phyloP scores from a whole-genome alignment of 2,329 filamentous ascomycete genomes.

The Westerdykella ornata region DNA sequence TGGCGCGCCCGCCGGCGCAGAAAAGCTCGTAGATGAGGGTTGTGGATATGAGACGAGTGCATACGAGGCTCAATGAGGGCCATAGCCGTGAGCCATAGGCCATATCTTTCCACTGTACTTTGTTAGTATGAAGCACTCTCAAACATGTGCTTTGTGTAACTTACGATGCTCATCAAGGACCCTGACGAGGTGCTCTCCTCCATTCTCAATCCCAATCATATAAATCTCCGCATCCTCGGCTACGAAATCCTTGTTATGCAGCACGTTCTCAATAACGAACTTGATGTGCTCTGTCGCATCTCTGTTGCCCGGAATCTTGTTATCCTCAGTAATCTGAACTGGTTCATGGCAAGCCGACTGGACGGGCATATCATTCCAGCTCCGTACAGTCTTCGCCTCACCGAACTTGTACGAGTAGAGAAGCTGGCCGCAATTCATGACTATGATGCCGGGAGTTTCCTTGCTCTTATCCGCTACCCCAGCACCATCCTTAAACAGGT shows the following conservation, averaged over 20 bases:
- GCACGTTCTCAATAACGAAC: conserved; percentile 59
- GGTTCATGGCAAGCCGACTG: conserved; percentile 53
- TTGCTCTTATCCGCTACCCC: conserved; percentile 9
- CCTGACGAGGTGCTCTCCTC: conserved; percentile 51
- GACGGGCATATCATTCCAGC: conserved; percentile 55
- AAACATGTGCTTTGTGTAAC: conserved; percentile 23
- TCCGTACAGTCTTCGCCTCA: conserved; percentile 53
- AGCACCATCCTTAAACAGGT: conserved; percentile 16
- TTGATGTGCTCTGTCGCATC: conserved; percentile 55
- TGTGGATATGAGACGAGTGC: conserved; percentile 18
- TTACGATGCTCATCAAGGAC: conserved; percentile 54
- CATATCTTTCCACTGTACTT: conserved; percentile 21
- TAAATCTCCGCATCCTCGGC: conserved; percentile 53
- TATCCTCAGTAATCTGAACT: conserved; percentile 50
- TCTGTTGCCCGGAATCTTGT: conserved; percentile 57
- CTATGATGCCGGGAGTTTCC: conserved; percentile 54
- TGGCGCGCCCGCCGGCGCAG: conserved; percentile 28
- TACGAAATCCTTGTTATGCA: conserved; percentile 45
- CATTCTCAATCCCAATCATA: conserved; percentile 64
- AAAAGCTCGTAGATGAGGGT: conserved; percentile 22
- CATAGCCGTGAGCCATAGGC: conserved; percentile 24
- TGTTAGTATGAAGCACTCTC: conserved; percentile 5
- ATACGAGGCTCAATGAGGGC: conserved; percentile 23
- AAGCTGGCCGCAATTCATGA: conserved; percentile 72
- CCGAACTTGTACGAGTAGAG: conserved; percentile 64